Percentiles rank a stretch among this genome's conserved stretches.
Evolutionary conservation across 2,329 filamentous ascomycete species (phyloP).

Genomic region (Tolypocladium tropicale): DNA sequence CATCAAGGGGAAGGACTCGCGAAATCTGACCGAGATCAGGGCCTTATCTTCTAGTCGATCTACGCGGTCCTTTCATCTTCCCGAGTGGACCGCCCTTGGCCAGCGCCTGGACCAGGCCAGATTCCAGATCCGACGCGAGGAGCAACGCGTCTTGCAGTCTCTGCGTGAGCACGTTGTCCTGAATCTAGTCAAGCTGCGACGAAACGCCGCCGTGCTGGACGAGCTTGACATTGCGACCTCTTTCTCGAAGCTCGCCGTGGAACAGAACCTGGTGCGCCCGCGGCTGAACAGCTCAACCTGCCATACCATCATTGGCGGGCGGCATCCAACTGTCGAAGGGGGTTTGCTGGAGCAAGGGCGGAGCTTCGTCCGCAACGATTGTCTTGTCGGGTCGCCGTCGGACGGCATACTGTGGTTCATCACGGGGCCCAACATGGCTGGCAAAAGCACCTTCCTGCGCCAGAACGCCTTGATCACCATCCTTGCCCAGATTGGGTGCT

Average conservation of each 20-base stretch:
- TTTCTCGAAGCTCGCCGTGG: constrained; percentile 68
- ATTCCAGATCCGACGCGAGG: constrained; percentile 70
- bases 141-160: constrained; percentile 66
- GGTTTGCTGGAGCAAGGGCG: constrained; percentile 72
- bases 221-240: constrained; percentile 86
- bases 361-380: constrained; percentile 78
- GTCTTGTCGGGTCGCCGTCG: constrained; percentile 59
- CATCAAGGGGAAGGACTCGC: constrained; percentile 69
- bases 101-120: constrained; percentile 68
- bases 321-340: constrained; percentile 86
- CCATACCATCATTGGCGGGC: constrained; percentile 73
- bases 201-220: constrained; percentile 84
- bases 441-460: constrained; percentile 90
- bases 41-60: constrained; percentile 68
- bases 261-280: constrained; percentile 66
- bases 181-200: constrained; percentile 76
- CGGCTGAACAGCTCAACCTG: constrained; percentile 52
- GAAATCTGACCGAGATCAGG: constrained; percentile 19
- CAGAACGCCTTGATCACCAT: constrained; percentile 94
- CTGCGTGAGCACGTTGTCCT: constrained; percentile 68
- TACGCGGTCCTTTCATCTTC: constrained; percentile 74
- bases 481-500: constrained; percentile 84
- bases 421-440: constrained; percentile 94
- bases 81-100: constrained; percentile 77
- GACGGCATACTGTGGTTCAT: constrained; percentile 56